Evolutionary conservation across 106 monocot species (phyloP), one percentile per base, ranked within the genome.

Genomic region (Xerophyta viscosa): DNA sequence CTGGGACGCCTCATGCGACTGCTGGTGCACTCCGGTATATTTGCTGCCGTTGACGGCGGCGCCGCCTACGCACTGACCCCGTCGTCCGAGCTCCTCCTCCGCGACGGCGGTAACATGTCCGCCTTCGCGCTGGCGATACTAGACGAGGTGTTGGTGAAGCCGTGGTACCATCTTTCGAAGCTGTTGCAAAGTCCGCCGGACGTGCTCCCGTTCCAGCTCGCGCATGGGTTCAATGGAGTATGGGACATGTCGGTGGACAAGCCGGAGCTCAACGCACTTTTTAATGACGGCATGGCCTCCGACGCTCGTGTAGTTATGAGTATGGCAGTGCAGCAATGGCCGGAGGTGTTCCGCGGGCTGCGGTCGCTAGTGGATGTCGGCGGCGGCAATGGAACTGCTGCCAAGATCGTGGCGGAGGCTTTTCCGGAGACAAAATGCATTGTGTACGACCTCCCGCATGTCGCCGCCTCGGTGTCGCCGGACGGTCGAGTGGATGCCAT

Each of bases 1-100:
- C 13, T 73, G 4, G 48, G 31, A 0, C 54, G 39, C 48, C 54
- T 73, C 41, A 61, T 73, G 73, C 54, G 61, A 17, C 21, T 52
- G 2, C 33, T 73, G 1, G 47, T 19, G 1, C 29, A 45, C 30
- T 11, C 20, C 1, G 46, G 65, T 28, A 11, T 60, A 42, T 72
- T 66, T 33, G 33, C 47, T 15, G 41, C 6, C 29, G 51, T 19
- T 0, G 37, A 29, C 7, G 63, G 43, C 13, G 39, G 58, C 0
- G 41, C 22, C 5, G 7, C 17, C 15, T 69, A 52, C 31, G n/a
- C 20, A 8, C 37, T 56, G 8, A 60, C 58, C 13, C n/a, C 30
- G 18, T 39, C 25, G 23, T 37, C 41, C 14, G 3, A 9, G 13
- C 63, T 63, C 15, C 49, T 51, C 12, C 0, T 15, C 33, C 8